Evolutionary conservation across 2,329 filamentous ascomycete genomes (phyloP).

Genomic region (Calonectria montana): DNA sequence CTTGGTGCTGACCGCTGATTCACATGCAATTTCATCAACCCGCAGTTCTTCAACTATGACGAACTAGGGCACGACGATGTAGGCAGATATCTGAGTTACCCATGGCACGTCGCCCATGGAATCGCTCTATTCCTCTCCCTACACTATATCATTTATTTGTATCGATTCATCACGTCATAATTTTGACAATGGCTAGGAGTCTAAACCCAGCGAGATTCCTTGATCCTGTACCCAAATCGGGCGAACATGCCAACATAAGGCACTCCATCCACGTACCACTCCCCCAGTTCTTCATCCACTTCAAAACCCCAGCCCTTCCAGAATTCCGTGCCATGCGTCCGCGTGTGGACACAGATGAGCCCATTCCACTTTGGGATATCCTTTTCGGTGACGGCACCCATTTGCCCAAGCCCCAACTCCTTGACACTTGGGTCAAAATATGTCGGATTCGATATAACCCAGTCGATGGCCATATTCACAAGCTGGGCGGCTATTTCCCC

Average conservation of each 20-base stretch:
- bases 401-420: slow-evolving; percentile 56
- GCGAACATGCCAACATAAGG: slow-evolving; percentile 86
- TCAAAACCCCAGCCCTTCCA: slow-evolving; percentile 82
- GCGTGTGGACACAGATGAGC: slow-evolving; percentile 83
- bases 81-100: too few species aligned
- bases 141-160: background rate
- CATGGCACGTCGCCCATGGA: background rate
- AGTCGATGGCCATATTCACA: slow-evolving; percentile 75
- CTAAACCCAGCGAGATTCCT: slow-evolving; percentile 42
- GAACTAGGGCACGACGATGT: too few species aligned
- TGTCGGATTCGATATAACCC: slow-evolving; percentile 71
- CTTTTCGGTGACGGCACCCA: slow-evolving; percentile 51
- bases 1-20: background rate
- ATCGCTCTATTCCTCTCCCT: background rate
- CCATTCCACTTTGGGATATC: slow-evolving; percentile 76
- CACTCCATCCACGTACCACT: slow-evolving; percentile 87
- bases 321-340: slow-evolving; percentile 70
- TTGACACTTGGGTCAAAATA: slow-evolving; percentile 64
- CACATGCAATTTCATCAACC: background rate
- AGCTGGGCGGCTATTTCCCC: slow-evolving; percentile 70
- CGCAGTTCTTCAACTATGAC: background rate
- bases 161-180: slow-evolving; percentile 8
- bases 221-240: slow-evolving; percentile 53
- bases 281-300: slow-evolving; percentile 77
- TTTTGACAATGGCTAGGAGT: slow-evolving; percentile 3